phyloP scores from a whole-genome alignment of 495 filamentous ascomycete genomes.

The Hypoxylon subgilvum region DNA sequence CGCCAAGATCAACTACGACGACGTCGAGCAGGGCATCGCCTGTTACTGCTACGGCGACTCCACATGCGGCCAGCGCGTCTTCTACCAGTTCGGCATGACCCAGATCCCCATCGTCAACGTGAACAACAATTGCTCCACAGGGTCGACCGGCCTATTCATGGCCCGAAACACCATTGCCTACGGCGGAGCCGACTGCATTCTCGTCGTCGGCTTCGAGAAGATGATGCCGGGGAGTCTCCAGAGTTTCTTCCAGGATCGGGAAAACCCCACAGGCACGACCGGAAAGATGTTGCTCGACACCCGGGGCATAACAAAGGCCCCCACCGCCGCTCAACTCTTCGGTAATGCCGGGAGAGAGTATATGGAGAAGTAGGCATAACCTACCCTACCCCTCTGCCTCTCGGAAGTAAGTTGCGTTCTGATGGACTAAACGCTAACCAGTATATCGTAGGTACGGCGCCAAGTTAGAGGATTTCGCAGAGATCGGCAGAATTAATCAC shows the following conservation, averaged over 20 bases:
- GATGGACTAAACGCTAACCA: conserved; percentile 21
- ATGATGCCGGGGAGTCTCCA: conserved; percentile 91
- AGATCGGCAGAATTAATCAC: conserved; percentile 95
- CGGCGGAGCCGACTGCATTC: conserved; percentile 80
- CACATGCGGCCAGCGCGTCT: conserved; percentile 93
- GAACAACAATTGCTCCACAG: conserved; percentile 98
- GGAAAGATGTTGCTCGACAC: conserved; percentile 81
- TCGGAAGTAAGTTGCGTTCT: not conserved
- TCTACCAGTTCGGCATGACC: conserved; percentile 99
- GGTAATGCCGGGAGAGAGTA: conserved; percentile 95
- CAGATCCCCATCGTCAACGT: conserved; percentile 95
- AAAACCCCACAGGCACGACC: conserved; percentile 74
- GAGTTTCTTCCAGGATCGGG: conserved; percentile 78
- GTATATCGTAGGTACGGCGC: conserved; percentile 70
- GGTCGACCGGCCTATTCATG: conserved; percentile 85
- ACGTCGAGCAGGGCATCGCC: conserved; percentile 93
- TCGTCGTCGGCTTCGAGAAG: conserved; percentile 97
- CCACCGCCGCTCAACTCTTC: conserved; percentile 90
- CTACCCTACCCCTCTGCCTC: not conserved
- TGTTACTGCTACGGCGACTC: conserved; percentile 98
- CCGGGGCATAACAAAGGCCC: conserved; percentile 77
- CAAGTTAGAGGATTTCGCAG: conserved; percentile 84
- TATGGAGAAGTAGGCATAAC: conserved; percentile 77
- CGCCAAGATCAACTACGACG: conserved; percentile 93
- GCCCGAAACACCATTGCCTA: conserved; percentile 78